These are phyloP conservation scores for Ganoderma boninense DNA, from an alignment of 1,284 basidiomycete genomes.

Conservation along the genomic window DNA sequence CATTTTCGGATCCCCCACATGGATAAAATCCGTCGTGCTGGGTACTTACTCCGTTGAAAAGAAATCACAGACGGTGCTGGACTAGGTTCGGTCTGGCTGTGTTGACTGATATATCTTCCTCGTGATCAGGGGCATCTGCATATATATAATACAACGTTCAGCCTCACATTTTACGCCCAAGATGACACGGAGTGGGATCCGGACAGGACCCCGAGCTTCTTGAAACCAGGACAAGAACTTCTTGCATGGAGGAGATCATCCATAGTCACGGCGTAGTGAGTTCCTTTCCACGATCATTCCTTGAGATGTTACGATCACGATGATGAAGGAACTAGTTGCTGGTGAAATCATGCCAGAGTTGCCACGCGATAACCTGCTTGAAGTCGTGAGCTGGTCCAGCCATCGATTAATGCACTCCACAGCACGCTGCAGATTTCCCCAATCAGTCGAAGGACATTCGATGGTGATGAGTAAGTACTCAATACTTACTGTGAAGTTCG, in stretches of 20 bases:
- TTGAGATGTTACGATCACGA: too few species aligned
- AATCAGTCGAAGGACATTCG: background rate
- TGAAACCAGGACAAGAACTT: too few species aligned
- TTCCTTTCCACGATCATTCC: background rate
- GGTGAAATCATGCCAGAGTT: background rate
- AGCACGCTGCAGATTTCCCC: background rate
- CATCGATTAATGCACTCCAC: background rate
- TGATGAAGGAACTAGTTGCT: background rate
- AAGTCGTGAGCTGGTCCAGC: background rate
- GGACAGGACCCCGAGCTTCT: too few species aligned
- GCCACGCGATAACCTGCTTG: background rate
- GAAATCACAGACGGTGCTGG: background rate
- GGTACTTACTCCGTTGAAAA: background rate
- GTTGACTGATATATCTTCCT: background rate
- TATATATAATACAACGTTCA: background rate
- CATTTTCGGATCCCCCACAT: background rate
- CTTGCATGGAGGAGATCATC: too few species aligned
- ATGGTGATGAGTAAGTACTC: background rate
- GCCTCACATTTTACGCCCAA: background rate
- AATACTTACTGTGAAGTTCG: background rate
- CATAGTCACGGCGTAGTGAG: background rate
- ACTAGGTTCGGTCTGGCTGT: background rate
- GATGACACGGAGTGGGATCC: too few species aligned
- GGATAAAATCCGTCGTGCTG: background rate
- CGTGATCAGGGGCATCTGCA: background rate